phyloP scores from a whole-genome alignment of 306 rosid species.

The Fagus sylvatica region DNA sequence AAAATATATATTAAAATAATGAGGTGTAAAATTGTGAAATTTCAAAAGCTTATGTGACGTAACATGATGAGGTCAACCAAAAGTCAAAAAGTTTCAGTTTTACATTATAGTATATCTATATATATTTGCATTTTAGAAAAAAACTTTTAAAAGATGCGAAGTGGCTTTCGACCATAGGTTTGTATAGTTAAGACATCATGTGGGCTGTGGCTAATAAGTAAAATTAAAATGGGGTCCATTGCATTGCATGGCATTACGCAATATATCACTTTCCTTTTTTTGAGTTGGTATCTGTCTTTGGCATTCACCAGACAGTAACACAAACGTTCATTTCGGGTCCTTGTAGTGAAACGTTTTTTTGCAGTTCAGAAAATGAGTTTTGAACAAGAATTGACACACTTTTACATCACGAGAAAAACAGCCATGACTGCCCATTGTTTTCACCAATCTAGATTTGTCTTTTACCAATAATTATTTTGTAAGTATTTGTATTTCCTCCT shows the following conservation, averaged over 20 bases:
- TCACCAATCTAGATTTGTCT: neutral
- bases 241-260: slow-evolving; percentile 16
- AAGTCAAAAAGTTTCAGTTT: no score
- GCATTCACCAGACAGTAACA: slow-evolving; percentile 26
- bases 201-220: neutral
- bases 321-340: slow-evolving; percentile 9
- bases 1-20: no score
- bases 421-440: neutral
- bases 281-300: slow-evolving; percentile 35
- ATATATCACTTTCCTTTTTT: neutral
- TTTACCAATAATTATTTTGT: neutral
- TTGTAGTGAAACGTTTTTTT: slow-evolving; percentile 1
- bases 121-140: no score
- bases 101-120: no score
- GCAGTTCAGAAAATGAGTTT: neutral
- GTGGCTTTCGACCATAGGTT: slow-evolving; percentile 19
- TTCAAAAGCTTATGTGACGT: no score
- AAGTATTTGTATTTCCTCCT: neutral
- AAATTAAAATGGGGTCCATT: slow-evolving; percentile 21
- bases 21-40: no score
- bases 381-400: neutral
- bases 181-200: slow-evolving; percentile 17
- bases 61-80: no score
- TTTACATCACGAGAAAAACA: neutral
- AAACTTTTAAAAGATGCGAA: slow-evolving; percentile 1